Base-by-base conservation (phyloP, 768 basidiomycete genomes). In the Podaxis sp. region DNA sequence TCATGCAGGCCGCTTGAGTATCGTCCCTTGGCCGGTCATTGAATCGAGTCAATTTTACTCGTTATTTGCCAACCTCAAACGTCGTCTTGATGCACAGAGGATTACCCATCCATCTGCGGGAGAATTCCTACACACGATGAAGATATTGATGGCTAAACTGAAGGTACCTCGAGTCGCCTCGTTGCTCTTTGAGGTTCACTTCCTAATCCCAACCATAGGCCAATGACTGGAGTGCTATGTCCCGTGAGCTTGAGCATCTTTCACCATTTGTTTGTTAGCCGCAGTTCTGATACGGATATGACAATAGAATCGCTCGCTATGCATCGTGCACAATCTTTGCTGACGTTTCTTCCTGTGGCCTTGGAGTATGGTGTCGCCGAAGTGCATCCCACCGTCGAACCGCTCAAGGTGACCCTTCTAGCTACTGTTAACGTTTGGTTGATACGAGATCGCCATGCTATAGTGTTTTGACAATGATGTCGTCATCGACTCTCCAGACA, bases 1-100 rank as follows among this genome's bases (percentile, higher is more conserved):
- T 4, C 87, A 88, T 61, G 75, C 77, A 0, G 86, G 86, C 1
- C 77, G 77, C 56, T 66, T 88, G 7, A 77, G 75, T 42, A 87
- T 88, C 15, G 78, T 87, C 12, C 87, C 87, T 3, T 88, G 87
- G 87, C 86, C 86, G 0, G 84, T 88, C 48, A 87, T 88, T 30
- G 83, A 86, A 66, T 87, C 86, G 0, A 77, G 71, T 51, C 80
- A 85, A 26, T 88, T 88, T 68, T 88, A 88, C 64, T 74, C 69
- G 3, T 66, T 87, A n/a, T 86, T 88, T 59, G 74, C 75, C 0
- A 69, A 72, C 0, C 64, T 88, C 33, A 84, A 82, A 64, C 73
- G 72, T 57, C 72, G 73, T 2, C 69, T 88, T 5, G 82, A 87
- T 63, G 73, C 75, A 52, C 85, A 87, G 63, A 63, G 66, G 2